phyloP scores from a whole-genome alignment of 257 asterid genomes.

The Solanum pinnatisectum region DNA sequence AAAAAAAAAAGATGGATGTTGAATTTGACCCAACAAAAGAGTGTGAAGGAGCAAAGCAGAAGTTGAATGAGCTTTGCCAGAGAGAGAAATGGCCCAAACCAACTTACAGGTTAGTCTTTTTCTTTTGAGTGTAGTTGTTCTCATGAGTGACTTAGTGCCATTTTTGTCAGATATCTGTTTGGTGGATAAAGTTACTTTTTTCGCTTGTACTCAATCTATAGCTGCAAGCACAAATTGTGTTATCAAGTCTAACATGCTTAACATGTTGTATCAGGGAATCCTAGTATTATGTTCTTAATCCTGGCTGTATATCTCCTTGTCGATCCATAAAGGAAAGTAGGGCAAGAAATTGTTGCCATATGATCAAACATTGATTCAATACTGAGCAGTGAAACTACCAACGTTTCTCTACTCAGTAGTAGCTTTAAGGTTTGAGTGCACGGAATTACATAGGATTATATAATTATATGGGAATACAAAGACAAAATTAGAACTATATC shows the following conservation, averaged over 20 bases:
- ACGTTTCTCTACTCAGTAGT: not conserved
- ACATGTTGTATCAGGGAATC: not conserved
- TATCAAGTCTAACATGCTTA: not conserved
- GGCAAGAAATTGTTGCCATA: not conserved
- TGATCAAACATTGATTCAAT: not conserved
- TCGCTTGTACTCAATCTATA: not conserved
- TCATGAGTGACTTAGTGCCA: not conserved
- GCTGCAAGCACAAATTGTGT: not conserved
- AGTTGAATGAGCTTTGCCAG: constrained; percentile 51
- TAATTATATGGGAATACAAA: not conserved
- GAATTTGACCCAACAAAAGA: constrained; percentile 32
- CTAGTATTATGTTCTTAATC: not conserved
- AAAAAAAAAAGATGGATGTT: not conserved
- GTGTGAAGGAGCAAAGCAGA: constrained; percentile 52
- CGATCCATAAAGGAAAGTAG: not conserved
- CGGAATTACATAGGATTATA: not conserved
- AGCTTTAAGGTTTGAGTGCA: not conserved
- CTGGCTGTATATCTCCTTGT: not conserved
- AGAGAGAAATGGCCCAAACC: constrained; percentile 80
- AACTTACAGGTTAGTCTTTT: constrained; percentile 39
- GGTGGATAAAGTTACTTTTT: not conserved
- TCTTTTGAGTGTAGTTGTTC: not conserved
- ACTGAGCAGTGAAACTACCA: not conserved
- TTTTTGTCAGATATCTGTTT: not conserved
- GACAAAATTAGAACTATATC: not conserved